Evolutionary conservation across 768 basidiomycete species (phyloP).

Genomic region (Lyophyllum decastes): DNA sequence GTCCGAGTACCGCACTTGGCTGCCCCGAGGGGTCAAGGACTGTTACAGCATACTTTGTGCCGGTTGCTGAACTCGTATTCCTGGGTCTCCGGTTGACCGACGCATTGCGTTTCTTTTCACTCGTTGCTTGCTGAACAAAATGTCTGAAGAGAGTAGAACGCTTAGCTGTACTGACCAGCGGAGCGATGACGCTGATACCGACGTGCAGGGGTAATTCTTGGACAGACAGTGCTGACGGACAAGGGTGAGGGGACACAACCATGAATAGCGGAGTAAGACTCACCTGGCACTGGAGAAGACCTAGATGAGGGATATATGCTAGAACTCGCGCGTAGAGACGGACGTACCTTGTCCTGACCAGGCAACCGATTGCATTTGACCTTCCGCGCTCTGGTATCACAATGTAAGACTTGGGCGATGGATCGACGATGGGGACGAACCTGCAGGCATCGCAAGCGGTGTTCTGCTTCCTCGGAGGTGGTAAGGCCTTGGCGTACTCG

Average conservation of each 20-base stretch:
- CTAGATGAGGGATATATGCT: neutral
- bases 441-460: conserved; percentile 94
- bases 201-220: conserved; percentile 95
- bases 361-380: conserved; percentile 86
- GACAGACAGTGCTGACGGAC: conserved; percentile 70
- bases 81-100: conserved; percentile 64
- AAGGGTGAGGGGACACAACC: conserved; percentile 9
- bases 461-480: conserved; percentile 90
- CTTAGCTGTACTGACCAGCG: neutral
- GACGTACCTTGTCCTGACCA: conserved; percentile 76
- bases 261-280: conserved; percentile 17
- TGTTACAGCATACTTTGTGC: conserved; percentile 43
- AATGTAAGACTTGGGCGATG: conserved; percentile 17
- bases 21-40: conserved; percentile 26
- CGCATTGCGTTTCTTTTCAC: conserved; percentile 75
- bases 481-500: conserved; percentile 76
- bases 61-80: conserved; percentile 48
- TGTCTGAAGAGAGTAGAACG: conserved; percentile 46
- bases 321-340: neutral
- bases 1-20: conserved; percentile 23
- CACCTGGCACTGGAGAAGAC: conserved; percentile 62
- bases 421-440: conserved; percentile 32
- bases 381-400: conserved; percentile 65
- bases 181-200: conserved; percentile 31
- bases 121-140: conserved; percentile 81